Conservation (phyloP, 1,139 yeast genomes). For the Saccharomyces hybrid region DNA sequence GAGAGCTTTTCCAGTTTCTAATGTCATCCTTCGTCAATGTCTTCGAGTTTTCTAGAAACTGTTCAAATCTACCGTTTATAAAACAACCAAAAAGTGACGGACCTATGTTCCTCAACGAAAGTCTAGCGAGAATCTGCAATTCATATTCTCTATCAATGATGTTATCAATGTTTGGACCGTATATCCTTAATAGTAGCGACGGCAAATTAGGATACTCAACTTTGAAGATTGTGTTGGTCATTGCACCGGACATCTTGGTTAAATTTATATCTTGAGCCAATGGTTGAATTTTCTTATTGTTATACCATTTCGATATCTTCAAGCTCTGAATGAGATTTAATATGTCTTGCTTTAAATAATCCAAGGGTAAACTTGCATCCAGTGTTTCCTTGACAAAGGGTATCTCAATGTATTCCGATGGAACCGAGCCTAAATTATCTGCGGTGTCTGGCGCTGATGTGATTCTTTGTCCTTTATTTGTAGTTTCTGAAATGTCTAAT, state of each 20-base stretch:
- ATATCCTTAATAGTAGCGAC: conserved; percentile 62
- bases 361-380: conserved; percentile 69
- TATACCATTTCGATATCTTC: conserved; percentile 9
- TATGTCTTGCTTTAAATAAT: conserved; percentile 79
- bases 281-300: too few species aligned
- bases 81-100: conserved; percentile 85
- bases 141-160: conserved; percentile 83
- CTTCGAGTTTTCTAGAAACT: conserved; percentile 56
- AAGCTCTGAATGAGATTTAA: conserved; percentile 56
- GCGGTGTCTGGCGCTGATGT: conserved; percentile 2
- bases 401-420: conserved; percentile 23
- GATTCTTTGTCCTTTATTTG: not conserved
- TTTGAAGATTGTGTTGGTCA: conserved; percentile 77
- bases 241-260: too few species aligned
- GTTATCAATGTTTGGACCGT: conserved; percentile 84
- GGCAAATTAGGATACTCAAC: conserved; percentile 39
- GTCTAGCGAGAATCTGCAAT: conserved; percentile 59
- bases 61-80: conserved; percentile 62
- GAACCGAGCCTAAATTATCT: not conserved
- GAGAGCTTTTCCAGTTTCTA: conserved; percentile 65
- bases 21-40: conserved; percentile 68
- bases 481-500: conserved; percentile 5
- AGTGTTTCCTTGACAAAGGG: conserved; percentile 35
- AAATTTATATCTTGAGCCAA: too few species aligned
- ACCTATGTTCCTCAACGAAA: conserved; percentile 74